phyloP scores from a whole-genome alignment of 495 filamentous ascomycete genomes.

The Lindgomyces ingoldianus region DNA sequence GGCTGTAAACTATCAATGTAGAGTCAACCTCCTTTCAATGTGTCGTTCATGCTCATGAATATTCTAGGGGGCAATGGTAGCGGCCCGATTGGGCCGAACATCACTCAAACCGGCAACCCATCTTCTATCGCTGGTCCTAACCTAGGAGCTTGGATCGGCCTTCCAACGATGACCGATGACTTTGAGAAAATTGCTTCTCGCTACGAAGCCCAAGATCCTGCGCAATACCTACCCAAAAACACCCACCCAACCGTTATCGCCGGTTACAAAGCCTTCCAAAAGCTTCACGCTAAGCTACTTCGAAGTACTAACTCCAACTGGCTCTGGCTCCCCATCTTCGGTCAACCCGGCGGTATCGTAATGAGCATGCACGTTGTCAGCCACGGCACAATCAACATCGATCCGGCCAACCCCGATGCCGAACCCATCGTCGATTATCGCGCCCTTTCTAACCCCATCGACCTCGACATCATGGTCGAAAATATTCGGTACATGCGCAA shows the following conservation, averaged over 20 bases:
- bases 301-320: not conserved
- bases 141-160: constrained; percentile 2
- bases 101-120: constrained; percentile 2
- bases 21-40: too few species aligned
- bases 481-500: too few species aligned
- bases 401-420: too few species aligned
- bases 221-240: not conserved
- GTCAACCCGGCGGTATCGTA: not conserved
- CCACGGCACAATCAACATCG: too few species aligned
- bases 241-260: not conserved
- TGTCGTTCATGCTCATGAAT: not conserved
- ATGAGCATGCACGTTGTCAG: not conserved
- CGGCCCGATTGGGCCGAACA: not conserved
- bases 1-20: too few species aligned
- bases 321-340: constrained; percentile 6
- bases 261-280: not conserved
- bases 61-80: not conserved
- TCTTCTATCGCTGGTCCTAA: constrained; percentile 1
- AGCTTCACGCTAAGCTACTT: not conserved
- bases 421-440: too few species aligned
- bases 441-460: too few species aligned
- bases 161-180: not conserved
- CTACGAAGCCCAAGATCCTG: not conserved
- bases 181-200: constrained; percentile 5
- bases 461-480: too few species aligned